Evolutionary conservation across 2,329 filamentous ascomycete genomes (phyloP).

Genomic region (Alternaria atra): DNA sequence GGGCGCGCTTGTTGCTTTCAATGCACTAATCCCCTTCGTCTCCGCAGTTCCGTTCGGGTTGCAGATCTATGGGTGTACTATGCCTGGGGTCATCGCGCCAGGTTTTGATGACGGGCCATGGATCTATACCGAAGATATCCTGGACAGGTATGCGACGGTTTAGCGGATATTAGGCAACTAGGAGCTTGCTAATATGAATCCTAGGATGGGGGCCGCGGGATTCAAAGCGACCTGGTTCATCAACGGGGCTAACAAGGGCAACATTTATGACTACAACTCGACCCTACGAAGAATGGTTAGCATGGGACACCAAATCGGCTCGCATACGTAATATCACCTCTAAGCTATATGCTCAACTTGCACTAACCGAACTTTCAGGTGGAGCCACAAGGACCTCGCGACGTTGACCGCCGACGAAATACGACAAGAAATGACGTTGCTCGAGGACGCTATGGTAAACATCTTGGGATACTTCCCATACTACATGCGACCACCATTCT

Average conservation of each 20-base stretch:
- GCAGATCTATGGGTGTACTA: constrained; percentile 6
- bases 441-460: constrained; percentile 60
- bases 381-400: constrained; percentile 57
- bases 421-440: constrained; percentile 56
- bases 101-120: constrained; percentile 12
- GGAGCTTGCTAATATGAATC: not conserved
- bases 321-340: too few species aligned
- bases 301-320: constrained; percentile 8
- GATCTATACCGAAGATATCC: constrained; percentile 1
- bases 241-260: constrained; percentile 5
- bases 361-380: too few species aligned
- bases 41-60: constrained; percentile 7
- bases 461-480: constrained; percentile 61
- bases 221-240: constrained; percentile 12
- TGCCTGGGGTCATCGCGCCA: constrained; percentile 4
- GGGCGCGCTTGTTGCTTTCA: not conserved
- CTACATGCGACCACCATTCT: constrained; percentile 57
- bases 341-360: too few species aligned
- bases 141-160: not conserved
- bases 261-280: constrained; percentile 5
- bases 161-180: too few species aligned
- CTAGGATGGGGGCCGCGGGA: constrained; percentile 2
- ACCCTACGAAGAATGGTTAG: constrained; percentile 1
- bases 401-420: constrained; percentile 50
- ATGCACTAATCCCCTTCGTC: not conserved